Evolutionary conservation across 192 early-diverging fungal genomes (phyloP).

Genomic region (Coemansia sp.): DNA sequence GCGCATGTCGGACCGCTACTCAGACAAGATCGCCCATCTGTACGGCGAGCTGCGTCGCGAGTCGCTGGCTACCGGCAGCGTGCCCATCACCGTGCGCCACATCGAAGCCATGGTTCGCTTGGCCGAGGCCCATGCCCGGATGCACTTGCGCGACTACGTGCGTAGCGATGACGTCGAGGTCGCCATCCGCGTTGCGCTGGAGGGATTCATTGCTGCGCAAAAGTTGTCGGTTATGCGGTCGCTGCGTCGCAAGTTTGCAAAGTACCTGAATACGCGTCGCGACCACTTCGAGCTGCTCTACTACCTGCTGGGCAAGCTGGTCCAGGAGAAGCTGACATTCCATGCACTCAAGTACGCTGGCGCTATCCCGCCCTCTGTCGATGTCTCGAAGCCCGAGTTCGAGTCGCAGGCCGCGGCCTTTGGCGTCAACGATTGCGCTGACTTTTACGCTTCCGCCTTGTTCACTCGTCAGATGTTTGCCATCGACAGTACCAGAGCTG

Average conservation of each 20-base stretch:
- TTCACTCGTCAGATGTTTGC: slow-evolving; percentile 54
- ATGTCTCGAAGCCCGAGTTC: slow-evolving; percentile 62
- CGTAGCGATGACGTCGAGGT: slow-evolving; percentile 90
- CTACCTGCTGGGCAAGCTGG: slow-evolving; percentile 70
- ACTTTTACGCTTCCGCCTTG: slow-evolving; percentile 57
- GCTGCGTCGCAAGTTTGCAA: slow-evolving; percentile 81
- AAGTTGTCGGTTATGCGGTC: slow-evolving; percentile 87
- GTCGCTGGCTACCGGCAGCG: slow-evolving; percentile 73
- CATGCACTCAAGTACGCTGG: slow-evolving; percentile 62
- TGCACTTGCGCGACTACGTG: slow-evolving; percentile 93
- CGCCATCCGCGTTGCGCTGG: slow-evolving; percentile 85
- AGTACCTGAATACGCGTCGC: slow-evolving; percentile 73
- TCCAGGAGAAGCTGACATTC: slow-evolving; percentile 75
- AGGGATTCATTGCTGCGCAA: slow-evolving; percentile 90
- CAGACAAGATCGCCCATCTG: slow-evolving; percentile 84
- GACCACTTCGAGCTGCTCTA: slow-evolving; percentile 83
- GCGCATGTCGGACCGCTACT: slow-evolving; percentile 81
- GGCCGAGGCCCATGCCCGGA: slow-evolving; percentile 87
- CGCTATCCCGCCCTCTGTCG: slow-evolving; percentile 57
- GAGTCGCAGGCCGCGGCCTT: slow-evolving; percentile 59
- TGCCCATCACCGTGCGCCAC: slow-evolving; percentile 88
- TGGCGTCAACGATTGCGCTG: slow-evolving; percentile 58
- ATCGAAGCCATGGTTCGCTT: slow-evolving; percentile 84
- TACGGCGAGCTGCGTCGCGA: slow-evolving; percentile 92
- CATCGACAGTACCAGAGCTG: slow-evolving; percentile 20